These are phyloP conservation scores for Chenopodium quinoa DNA, from an alignment of 148 eudicot genomes.

Conservation along the genomic window DNA sequence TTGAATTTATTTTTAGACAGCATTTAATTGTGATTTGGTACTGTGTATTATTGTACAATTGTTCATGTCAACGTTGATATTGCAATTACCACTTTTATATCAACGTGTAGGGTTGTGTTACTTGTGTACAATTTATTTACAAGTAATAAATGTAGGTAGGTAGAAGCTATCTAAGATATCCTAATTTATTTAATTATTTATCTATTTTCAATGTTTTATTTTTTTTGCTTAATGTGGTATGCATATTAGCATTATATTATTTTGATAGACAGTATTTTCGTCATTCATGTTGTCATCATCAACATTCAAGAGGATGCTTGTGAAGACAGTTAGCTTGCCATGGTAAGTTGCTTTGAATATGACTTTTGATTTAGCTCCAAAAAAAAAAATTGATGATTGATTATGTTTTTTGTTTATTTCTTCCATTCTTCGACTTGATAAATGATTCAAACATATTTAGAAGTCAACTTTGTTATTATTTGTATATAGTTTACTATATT, in stretches of 20 bases:
- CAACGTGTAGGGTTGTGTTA: not conserved
- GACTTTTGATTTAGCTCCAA: not conserved
- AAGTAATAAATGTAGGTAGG: slow-evolving; percentile 4
- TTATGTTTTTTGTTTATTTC: not conserved
- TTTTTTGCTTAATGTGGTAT: not conserved
- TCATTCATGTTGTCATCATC: not conserved
- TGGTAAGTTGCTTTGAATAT: not conserved
- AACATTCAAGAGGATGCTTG: not conserved
- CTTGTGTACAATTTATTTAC: not conserved
- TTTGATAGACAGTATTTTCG: not conserved
- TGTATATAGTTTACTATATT: too few relatives aligned
- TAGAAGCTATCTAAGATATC: not conserved
- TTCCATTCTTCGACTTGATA: not conserved
- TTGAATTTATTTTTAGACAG: too few relatives aligned
- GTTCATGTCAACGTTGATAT: not conserved
- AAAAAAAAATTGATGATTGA: not conserved
- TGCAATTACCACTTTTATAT: not conserved
- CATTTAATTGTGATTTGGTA: too few relatives aligned
- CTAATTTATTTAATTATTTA: too few relatives aligned
- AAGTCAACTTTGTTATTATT: too few relatives aligned
- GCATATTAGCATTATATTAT: not conserved
- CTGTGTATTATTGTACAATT: not conserved
- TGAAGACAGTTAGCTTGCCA: not conserved
- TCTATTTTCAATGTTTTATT: not conserved
- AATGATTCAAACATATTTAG: not conserved